These are phyloP conservation scores for Hypoxylon perforatum DNA, from an alignment of 495 filamentous ascomycete species.

Conservation along the genomic window DNA sequence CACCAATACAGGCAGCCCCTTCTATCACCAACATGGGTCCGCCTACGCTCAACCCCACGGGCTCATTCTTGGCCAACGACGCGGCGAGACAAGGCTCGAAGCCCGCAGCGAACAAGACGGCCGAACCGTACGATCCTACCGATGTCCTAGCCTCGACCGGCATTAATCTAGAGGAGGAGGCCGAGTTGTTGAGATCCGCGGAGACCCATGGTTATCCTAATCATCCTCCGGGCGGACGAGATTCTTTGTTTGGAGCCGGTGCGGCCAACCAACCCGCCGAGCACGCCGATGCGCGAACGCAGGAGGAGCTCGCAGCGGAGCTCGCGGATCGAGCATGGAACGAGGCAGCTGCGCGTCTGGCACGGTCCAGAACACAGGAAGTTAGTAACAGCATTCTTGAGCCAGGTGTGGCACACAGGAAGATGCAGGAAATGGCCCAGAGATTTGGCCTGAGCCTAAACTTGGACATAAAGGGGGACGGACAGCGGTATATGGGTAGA, in stretches of 20 bases:
- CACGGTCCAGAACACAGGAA: conserved; percentile 59
- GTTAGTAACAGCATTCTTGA: conserved; percentile 52
- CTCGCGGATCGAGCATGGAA: conserved; percentile 59
- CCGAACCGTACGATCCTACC: conserved; percentile 70
- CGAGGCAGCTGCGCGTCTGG: conserved; percentile 55
- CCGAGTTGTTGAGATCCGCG: conserved; percentile 72
- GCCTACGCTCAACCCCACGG: conserved; percentile 54
- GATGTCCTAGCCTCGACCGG: conserved; percentile 84
- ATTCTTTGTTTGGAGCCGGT: conserved; percentile 69
- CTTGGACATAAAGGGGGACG: conserved; percentile 51
- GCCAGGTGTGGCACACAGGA: conserved; percentile 57
- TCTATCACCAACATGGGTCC: conserved; percentile 76
- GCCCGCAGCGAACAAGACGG: conserved; percentile 73
- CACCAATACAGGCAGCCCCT: conserved; percentile 32
- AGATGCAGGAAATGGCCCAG: conserved; percentile 68
- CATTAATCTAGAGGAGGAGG: conserved; percentile 85
- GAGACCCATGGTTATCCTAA: conserved; percentile 59
- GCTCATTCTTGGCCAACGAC: conserved; percentile 33
- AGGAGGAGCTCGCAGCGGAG: conserved; percentile 63
- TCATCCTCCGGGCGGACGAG: conserved; percentile 57
- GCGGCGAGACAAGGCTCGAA: conserved; percentile 58
- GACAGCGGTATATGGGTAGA: conserved; percentile 54
- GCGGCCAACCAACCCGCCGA: conserved; percentile 65
- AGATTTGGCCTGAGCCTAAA: conserved; percentile 68
- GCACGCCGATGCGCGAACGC: conserved; percentile 55